phyloP scores from a whole-genome alignment of 257 asterid species.

The Fraxinus pennsylvanica region DNA sequence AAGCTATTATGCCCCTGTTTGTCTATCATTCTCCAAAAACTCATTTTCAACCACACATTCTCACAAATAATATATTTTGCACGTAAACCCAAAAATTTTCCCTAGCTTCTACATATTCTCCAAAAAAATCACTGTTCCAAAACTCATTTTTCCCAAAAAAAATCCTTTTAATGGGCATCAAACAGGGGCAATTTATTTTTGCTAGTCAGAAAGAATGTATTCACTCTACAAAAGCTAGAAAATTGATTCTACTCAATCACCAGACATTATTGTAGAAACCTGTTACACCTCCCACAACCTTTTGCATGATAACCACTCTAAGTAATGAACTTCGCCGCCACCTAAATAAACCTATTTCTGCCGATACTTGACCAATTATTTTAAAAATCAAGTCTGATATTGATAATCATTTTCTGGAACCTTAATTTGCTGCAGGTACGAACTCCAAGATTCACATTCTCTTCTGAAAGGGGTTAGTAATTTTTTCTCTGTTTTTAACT shows the following conservation, averaged over 20 bases:
- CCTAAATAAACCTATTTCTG: conserved; percentile 5
- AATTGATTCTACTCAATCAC: background rate
- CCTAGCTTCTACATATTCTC: no score
- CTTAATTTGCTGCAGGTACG: conserved; percentile 61
- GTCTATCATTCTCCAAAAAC: no score
- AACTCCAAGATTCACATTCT: conserved; percentile 85
- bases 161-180: no score
- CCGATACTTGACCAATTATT: conserved; percentile 3
- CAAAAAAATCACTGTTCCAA: no score
- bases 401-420: conserved; percentile 17
- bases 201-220: background rate
- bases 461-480: conserved; percentile 66
- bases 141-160: no score
- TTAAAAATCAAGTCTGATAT: conserved; percentile 4
- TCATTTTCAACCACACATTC: no score
- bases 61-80: no score
- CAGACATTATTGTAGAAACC: background rate
- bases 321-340: background rate
- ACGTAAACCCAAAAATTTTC: no score
- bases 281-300: background rate
- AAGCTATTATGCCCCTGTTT: background rate
- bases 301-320: background rate
- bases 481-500: conserved; percentile 24
- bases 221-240: background rate
- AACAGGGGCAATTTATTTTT: background rate